Evolutionary conservation across 2,329 filamentous ascomycete genomes (phyloP).

Genomic region (Calonectria hawksworthii): DNA sequence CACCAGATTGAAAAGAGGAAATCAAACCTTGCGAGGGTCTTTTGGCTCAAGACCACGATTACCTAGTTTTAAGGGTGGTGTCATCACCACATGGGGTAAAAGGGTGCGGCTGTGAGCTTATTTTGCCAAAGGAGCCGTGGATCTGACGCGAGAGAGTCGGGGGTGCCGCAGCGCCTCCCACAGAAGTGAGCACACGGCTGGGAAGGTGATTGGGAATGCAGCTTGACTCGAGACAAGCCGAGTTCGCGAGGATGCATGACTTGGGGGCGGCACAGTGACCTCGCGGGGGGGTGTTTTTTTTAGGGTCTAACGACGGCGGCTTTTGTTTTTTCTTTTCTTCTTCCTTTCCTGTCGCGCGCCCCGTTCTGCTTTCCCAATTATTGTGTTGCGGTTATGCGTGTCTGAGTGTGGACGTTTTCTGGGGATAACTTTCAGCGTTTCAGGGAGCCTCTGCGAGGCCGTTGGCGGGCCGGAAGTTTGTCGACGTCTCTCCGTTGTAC

Average conservation of each 20-base stretch:
- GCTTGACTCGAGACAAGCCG: constrained; percentile 11
- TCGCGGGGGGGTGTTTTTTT: not conserved
- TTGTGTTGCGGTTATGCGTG: not conserved
- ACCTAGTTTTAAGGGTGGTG: not conserved
- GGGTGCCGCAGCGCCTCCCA: not conserved
- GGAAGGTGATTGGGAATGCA: not conserved
- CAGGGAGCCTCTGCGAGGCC: constrained; percentile 1
- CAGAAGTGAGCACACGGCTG: not conserved
- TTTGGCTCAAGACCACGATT: not conserved
- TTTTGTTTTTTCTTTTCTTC: not conserved
- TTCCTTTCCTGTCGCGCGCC: not conserved
- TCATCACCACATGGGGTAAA: not conserved
- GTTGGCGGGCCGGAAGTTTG: constrained; percentile 27
- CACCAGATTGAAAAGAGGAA: not conserved
- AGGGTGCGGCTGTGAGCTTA: not conserved
- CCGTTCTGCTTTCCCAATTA: not conserved
- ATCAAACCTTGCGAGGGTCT: constrained; percentile 5
- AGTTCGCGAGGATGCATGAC: constrained; percentile 16
- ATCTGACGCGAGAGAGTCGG: not conserved
- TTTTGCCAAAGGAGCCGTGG: constrained; percentile 2
- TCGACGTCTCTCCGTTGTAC: not conserved
- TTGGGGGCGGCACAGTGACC: constrained; percentile 1
- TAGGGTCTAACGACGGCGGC: not conserved
- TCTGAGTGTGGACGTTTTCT: not conserved
- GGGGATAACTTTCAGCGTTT: not conserved